Conservation (phyloP, 306 rosid genomes). For the Begonia masoniana region DNA sequence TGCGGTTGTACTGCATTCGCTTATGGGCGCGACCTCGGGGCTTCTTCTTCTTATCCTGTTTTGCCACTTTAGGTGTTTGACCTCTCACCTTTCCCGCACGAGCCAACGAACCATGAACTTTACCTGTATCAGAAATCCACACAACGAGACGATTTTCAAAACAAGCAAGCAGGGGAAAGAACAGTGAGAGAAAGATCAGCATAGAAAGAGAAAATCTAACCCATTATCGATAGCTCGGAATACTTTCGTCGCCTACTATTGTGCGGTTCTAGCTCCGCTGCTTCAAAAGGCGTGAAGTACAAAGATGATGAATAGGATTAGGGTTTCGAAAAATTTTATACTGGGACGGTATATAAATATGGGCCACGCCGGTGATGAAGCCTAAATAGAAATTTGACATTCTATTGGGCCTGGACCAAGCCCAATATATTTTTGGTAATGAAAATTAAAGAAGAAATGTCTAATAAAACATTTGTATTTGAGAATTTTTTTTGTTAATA, state of each 20-base stretch:
- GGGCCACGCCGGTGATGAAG: too few species aligned
- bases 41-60: constrained; percentile 55
- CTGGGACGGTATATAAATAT: too few species aligned
- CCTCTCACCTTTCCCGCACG: constrained; percentile 66
- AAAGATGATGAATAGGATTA: too few species aligned
- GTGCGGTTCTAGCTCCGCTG: not conserved
- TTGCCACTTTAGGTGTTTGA: constrained; percentile 61
- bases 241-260: not conserved
- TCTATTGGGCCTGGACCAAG: too few species aligned
- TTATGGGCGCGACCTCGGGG: constrained; percentile 56
- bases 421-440: too few species aligned
- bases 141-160: not conserved
- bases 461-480: too few species aligned
- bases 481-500: too few species aligned
- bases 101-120: constrained; percentile 57
- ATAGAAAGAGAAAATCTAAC: constrained; percentile 4
- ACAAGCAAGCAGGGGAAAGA: not conserved
- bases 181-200: not conserved
- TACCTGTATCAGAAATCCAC: constrained; percentile 23
- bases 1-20: constrained; percentile 52
- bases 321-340: too few species aligned
- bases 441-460: too few species aligned
- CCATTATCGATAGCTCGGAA: constrained; percentile 4
- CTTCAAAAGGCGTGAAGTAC: not conserved
- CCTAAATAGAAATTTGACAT: too few species aligned